Conservation (phyloP, 2,329 filamentous ascomycete genomes). For the Furcasterigmium furcatum region DNA sequence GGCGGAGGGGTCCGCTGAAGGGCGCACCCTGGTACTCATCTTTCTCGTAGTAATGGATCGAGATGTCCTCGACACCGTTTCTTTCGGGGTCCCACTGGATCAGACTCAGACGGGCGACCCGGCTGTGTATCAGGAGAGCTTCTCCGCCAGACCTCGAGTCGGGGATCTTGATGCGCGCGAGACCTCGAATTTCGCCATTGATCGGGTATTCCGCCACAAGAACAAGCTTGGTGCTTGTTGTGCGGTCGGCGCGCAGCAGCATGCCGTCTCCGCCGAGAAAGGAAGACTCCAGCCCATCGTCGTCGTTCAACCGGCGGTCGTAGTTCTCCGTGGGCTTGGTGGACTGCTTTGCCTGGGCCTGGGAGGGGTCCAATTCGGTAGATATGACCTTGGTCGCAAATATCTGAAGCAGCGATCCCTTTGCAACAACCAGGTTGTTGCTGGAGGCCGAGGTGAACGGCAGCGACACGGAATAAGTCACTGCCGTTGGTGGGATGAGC, state of each 20-base stretch:
- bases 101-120: conserved; percentile 89
- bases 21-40: conserved; percentile 82
- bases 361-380: conserved; percentile 54
- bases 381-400: conserved; percentile 71
- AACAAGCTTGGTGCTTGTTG: conserved; percentile 72
- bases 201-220: conserved; percentile 82
- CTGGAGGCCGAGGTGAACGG: conserved; percentile 73
- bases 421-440: conserved; percentile 86
- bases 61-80: conserved; percentile 78
- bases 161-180: conserved; percentile 72
- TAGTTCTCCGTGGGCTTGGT: conserved; percentile 42
- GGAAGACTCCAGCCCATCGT: conserved; percentile 63
- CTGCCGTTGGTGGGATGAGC: conserved; percentile 88
- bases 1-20: conserved; percentile 73
- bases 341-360: conserved; percentile 31
- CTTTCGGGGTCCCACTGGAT: conserved; percentile 89
- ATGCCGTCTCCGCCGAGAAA: conserved; percentile 63
- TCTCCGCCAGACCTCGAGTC: conserved; percentile 78
- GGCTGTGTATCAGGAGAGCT: conserved; percentile 77
- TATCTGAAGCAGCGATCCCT: conserved; percentile 88
- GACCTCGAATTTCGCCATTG: conserved; percentile 78
- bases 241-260: conserved; percentile 58
- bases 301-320: conserved; percentile 53
- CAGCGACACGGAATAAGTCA: conserved; percentile 80
- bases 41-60: conserved; percentile 97